Evolutionary conservation across 768 basidiomycete species (phyloP).

Genomic region (Amyloporia xantha): DNA sequence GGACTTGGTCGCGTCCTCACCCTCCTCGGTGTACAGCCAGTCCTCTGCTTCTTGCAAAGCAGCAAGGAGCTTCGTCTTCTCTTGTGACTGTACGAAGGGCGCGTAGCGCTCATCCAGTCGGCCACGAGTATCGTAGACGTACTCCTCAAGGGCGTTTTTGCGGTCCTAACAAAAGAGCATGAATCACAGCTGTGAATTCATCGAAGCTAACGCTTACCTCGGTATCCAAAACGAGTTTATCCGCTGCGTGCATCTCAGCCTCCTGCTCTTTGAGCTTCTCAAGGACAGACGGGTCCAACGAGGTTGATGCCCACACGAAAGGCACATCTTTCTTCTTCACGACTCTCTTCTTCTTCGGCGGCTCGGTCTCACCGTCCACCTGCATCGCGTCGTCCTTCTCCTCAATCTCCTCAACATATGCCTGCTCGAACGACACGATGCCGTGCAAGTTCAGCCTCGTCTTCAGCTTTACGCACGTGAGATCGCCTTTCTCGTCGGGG

Average conservation of each 20-base stretch:
- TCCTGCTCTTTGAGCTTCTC: slow-evolving; percentile 75
- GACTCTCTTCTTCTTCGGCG: slow-evolving; percentile 85
- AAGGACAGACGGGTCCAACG: slow-evolving; percentile 56
- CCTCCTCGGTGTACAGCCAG: slow-evolving; percentile 96
- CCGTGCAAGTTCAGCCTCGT: slow-evolving; percentile 83
- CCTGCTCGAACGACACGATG: slow-evolving; percentile 76
- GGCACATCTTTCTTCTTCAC: slow-evolving; percentile 80
- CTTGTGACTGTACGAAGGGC: slow-evolving; percentile 60
- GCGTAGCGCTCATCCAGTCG: slow-evolving; percentile 90
- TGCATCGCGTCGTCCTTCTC: slow-evolving; percentile 70
- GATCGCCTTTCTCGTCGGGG: slow-evolving; percentile 59
- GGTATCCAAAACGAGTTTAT: slow-evolving; percentile 97
- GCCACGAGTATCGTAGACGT: slow-evolving; percentile 90
- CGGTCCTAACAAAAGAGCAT: slow-evolving; percentile 53
- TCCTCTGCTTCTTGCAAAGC: slow-evolving; percentile 80
- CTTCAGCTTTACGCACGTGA: slow-evolving; percentile 85
- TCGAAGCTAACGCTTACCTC: slow-evolving; percentile 66
- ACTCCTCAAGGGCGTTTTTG: slow-evolving; percentile 98
- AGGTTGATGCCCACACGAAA: slow-evolving; percentile 57
- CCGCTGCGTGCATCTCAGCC: slow-evolving; percentile 79
- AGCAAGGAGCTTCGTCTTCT: slow-evolving; percentile 71
- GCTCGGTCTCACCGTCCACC: slow-evolving; percentile 41
- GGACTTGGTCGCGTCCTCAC: slow-evolving; percentile 93
- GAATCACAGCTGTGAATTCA: background rate
- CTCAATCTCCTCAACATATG: slow-evolving; percentile 79